A percentile compares a stretch with the other conserved stretches of the same genome.
These are phyloP conservation scores for Candida gorgasii DNA, from an alignment of 805 yeast species.

Conservation along the genomic window DNA sequence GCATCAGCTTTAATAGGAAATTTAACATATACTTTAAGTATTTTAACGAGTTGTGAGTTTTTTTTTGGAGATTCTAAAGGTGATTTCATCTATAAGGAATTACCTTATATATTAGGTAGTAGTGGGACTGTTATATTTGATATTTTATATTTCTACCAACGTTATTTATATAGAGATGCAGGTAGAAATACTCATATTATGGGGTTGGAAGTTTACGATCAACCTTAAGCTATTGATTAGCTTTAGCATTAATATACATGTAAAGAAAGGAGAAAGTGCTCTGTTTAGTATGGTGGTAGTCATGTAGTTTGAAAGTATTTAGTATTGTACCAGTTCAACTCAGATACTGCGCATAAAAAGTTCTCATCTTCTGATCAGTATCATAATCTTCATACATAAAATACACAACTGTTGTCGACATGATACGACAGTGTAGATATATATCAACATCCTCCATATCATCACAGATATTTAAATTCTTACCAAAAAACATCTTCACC, in stretches of 20 bases:
- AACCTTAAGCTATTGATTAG: no score
- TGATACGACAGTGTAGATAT: constrained; percentile 8
- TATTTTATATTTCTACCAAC: constrained; percentile 64
- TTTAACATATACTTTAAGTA: constrained; percentile 71
- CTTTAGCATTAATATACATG: no score
- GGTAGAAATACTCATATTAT: constrained; percentile 23
- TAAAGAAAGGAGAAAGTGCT: no score
- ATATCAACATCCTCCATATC: neutral
- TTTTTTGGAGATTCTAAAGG: constrained; percentile 29
- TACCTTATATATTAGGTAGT: constrained; percentile 83
- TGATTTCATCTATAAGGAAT: constrained; percentile 61
- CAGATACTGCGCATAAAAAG: no score
- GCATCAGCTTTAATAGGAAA: constrained; percentile 80
- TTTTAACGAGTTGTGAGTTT: constrained; percentile 63
- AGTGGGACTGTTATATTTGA: constrained; percentile 85
- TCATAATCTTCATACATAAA: no score
- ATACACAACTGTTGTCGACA: no score
- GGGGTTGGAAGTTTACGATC: constrained; percentile 18
- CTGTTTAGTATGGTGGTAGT: no score
- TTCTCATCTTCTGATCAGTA: no score
- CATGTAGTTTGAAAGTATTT: no score
- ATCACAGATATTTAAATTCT: neutral
- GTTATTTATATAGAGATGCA: constrained; percentile 32
- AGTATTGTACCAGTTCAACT: no score
- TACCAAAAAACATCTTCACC: constrained; percentile 16